Evolutionary conservation across 23 red algal genomes (phyloP).

Genomic region (Gracilaria gracilis): DNA sequence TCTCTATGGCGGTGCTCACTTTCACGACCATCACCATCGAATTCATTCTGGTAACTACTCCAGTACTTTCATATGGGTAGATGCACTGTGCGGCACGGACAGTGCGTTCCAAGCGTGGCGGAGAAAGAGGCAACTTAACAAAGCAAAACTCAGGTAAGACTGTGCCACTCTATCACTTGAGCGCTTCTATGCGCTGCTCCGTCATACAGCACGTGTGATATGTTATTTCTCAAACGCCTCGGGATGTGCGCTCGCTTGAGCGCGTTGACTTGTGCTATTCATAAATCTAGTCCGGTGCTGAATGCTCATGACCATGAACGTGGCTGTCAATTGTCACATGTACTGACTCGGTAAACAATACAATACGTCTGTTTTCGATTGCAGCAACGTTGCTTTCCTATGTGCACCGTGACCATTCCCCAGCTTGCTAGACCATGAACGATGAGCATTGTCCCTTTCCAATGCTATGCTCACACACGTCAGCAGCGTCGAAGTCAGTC

Average conservation of each 20-base stretch:
- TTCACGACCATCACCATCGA: slow-evolving; percentile 97
- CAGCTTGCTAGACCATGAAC: neutral
- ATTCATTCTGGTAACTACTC: slow-evolving; percentile 94
- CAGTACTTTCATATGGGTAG: slow-evolving; percentile 82
- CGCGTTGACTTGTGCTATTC: neutral
- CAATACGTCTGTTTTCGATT: neutral
- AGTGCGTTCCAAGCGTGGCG: slow-evolving; percentile 63
- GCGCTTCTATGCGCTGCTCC: neutral
- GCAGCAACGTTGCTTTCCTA: neutral
- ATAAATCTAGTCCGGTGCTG: neutral
- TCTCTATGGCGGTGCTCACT: slow-evolving; percentile 85
- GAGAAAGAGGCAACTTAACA: slow-evolving; percentile 14
- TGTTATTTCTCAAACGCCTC: neutral
- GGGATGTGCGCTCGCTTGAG: neutral
- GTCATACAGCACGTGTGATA: neutral
- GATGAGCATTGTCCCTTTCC: neutral
- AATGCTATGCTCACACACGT: neutral
- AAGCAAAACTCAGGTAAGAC: neutral
- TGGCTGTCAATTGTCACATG: neutral
- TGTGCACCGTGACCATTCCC: neutral
- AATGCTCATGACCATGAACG: neutral
- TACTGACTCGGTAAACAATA: neutral
- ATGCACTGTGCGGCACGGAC: slow-evolving; percentile 75
- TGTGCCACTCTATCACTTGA: neutral
- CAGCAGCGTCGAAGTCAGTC: neutral